A percentile compares a stretch with the other conserved stretches of the same genome.
phyloP scores from a whole-genome alignment of 768 basidiomycete species.

The Termitomyces heimii region DNA sequence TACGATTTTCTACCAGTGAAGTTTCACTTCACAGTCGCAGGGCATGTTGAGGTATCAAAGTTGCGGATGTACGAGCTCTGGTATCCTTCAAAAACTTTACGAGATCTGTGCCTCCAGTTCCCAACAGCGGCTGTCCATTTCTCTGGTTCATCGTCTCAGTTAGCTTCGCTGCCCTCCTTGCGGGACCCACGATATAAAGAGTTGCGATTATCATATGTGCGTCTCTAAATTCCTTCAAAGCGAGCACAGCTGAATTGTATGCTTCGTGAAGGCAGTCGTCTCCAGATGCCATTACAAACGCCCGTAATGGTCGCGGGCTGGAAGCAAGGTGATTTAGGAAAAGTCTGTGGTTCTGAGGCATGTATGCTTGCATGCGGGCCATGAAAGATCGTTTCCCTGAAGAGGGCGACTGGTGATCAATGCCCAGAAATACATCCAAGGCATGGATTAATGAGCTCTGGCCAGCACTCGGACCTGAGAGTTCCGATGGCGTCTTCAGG shows the following conservation, averaged over 20 bases:
- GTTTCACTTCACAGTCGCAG: not conserved
- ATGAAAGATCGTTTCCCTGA: conserved; percentile 41
- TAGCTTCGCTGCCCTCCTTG: conserved; percentile 28
- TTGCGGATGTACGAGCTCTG: conserved; percentile 56
- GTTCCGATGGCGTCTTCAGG: conserved; percentile 39
- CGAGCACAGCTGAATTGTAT: conserved; percentile 59
- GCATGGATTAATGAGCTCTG: conserved; percentile 77
- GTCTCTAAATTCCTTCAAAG: conserved; percentile 71
- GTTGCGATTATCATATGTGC: conserved; percentile 73
- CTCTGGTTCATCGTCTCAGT: conserved; percentile 15
- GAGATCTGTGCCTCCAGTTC: conserved; percentile 77
- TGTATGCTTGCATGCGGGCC: conserved; percentile 72
- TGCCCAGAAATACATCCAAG: conserved; percentile 66
- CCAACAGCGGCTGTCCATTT: conserved; percentile 34
- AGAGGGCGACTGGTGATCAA: conserved; percentile 39
- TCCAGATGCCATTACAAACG: conserved; percentile 33
- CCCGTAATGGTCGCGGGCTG: conserved; percentile 56
- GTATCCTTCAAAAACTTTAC: conserved; percentile 72
- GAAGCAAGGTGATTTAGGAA: conserved; percentile 64
- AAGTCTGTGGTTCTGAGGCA: conserved; percentile 77
- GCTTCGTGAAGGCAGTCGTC: conserved; percentile 35
- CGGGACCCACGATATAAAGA: conserved; percentile 72
- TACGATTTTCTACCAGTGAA: too few species aligned
- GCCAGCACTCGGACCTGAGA: conserved; percentile 78
- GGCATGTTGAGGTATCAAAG: conserved; percentile 15